These are phyloP conservation scores for Nicotiana attenuata DNA, from an alignment of 257 asterid species.

Conservation along the genomic window DNA sequence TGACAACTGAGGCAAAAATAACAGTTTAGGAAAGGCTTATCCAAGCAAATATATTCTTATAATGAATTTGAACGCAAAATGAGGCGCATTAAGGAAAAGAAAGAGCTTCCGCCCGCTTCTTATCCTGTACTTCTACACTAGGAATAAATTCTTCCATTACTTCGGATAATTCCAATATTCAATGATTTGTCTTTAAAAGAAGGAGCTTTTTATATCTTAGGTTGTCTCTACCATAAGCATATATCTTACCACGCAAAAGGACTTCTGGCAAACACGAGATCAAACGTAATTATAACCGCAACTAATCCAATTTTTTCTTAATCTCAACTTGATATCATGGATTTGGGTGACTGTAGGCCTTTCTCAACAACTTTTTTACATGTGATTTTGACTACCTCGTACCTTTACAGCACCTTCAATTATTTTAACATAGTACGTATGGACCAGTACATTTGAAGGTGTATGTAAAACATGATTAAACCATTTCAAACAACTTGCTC, in stretches of 20 bases:
- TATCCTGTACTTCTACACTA: background rate
- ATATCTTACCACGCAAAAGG: background rate
- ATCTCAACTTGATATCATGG: background rate
- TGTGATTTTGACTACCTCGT: background rate
- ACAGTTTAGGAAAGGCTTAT: background rate
- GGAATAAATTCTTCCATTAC: background rate
- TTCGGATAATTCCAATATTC: background rate
- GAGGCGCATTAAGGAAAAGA: background rate
- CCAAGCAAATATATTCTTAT: background rate
- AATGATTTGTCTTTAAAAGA: background rate
- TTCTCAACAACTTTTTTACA: background rate
- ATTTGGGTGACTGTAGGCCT: background rate
- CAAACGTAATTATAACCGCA: background rate
- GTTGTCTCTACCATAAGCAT: background rate
- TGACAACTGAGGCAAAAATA: conserved; percentile 57
- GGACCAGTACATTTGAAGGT: background rate
- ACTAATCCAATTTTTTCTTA: background rate
- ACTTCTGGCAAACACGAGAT: background rate
- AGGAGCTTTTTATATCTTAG: background rate
- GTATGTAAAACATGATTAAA: background rate
- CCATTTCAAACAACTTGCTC: background rate
- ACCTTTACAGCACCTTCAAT: background rate
- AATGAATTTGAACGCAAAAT: background rate
- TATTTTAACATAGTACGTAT: background rate
- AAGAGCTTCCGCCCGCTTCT: background rate